Evolutionary conservation across 2,329 filamentous ascomycete species (phyloP).

Genomic region (Ascochyta fabae): DNA sequence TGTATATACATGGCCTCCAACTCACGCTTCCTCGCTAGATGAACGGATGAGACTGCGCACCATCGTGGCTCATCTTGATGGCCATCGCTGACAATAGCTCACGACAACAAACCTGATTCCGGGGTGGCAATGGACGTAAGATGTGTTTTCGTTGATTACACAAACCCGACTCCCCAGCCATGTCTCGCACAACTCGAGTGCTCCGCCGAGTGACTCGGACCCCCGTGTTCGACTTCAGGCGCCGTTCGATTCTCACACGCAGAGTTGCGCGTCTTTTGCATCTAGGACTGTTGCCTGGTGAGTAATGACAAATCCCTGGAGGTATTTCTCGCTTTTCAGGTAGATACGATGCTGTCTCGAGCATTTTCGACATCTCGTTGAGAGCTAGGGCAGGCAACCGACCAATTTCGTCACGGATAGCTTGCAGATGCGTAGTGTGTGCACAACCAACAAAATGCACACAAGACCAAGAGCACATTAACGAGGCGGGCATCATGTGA

Average conservation of each 20-base stretch:
- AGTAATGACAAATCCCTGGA: neutral
- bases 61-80: neutral
- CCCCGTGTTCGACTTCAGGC: neutral
- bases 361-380: neutral
- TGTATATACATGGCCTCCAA: neutral
- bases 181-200: neutral
- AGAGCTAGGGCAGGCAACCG: too few species aligned
- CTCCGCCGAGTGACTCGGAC: neutral
- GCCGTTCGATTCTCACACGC: neutral
- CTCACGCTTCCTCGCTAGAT: neutral
- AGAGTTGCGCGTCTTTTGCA: neutral
- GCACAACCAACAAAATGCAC: neutral
- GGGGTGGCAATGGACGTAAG: neutral
- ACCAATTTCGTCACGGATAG: too few species aligned
- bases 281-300: neutral
- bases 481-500: slow-evolving; percentile 4
- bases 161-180: neutral
- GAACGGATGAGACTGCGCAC: neutral
- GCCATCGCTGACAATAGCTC: neutral
- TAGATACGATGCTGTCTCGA: neutral
- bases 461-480: neutral
- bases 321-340: neutral
- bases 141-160: neutral
- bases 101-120: neutral
- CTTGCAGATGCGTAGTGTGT: neutral